A percentile compares a stretch with the other conserved stretches of the same genome.
These are phyloP conservation scores for Aegle marmelos DNA, from an alignment of 345 rosid species.

Conservation along the genomic window DNA sequence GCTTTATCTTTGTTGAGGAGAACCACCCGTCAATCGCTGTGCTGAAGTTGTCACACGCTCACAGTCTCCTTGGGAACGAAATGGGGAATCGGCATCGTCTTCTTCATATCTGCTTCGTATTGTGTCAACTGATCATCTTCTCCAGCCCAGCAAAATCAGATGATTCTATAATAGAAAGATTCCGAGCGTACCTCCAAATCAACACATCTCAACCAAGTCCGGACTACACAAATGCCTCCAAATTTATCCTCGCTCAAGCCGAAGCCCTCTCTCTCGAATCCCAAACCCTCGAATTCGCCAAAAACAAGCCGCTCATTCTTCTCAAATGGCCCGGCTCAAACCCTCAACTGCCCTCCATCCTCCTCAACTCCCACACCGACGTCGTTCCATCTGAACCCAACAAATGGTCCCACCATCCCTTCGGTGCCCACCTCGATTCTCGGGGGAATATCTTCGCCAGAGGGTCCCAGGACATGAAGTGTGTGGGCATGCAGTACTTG, in stretches of 20 bases:
- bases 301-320: constrained; percentile 66
- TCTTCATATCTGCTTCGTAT: neutral
- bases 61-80: neutral
- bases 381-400: constrained; percentile 75
- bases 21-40: no score
- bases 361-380: constrained; percentile 95
- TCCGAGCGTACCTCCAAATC: constrained; percentile 83
- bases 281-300: constrained; percentile 56
- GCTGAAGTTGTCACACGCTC: neutral
- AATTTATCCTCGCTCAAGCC: constrained; percentile 68
- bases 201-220: constrained; percentile 88
- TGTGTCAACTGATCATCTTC: neutral
- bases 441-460: constrained; percentile 72
- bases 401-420: constrained; percentile 81
- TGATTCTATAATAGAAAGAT: constrained; percentile 51
- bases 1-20: no score
- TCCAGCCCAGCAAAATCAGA: neutral
- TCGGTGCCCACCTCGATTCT: constrained; percentile 71
- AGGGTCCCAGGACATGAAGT: constrained; percentile 99
- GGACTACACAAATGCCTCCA: constrained; percentile 49
- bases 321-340: constrained; percentile 78
- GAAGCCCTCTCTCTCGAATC: constrained; percentile 57
- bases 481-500: constrained; percentile 91
- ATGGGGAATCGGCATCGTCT: neutral
- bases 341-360: constrained; percentile 62